These are phyloP conservation scores for Botrytis pseudocinerea DNA, from an alignment of 2,329 filamentous ascomycete species.

Conservation along the genomic window DNA sequence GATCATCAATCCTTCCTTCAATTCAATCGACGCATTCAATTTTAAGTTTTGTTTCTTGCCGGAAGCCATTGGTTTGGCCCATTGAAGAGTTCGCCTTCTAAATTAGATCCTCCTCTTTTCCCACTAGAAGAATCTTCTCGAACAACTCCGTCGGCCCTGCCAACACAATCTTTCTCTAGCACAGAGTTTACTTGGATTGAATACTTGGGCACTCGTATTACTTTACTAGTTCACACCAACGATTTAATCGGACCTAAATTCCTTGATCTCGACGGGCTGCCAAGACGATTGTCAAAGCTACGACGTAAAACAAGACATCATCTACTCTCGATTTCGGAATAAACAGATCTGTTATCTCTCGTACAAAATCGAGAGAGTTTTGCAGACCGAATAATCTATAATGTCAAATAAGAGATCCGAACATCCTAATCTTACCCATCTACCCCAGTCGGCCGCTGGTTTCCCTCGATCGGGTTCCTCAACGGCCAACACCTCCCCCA, in stretches of 20 bases:
- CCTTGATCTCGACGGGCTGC: neutral
- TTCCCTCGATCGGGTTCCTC: constrained; percentile 66
- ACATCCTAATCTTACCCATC: constrained; percentile 82
- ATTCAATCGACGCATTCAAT: constrained; percentile 26
- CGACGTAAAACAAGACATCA: neutral
- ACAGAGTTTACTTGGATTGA: neutral
- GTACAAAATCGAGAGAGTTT: constrained; percentile 36
- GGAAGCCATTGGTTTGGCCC: constrained; percentile 33
- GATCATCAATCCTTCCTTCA: constrained; percentile 34
- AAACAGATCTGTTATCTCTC: constrained; percentile 34
- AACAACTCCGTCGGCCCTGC: constrained; percentile 21
- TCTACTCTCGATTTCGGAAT: constrained; percentile 19
- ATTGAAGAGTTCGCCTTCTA: constrained; percentile 30
- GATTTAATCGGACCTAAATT: neutral
- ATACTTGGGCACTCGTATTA: constrained; percentile 7
- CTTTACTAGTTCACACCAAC: constrained; percentile 16
- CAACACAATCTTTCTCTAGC: constrained; percentile 30
- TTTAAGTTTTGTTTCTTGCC: constrained; percentile 8
- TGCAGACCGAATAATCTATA: constrained; percentile 65
- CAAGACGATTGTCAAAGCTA: constrained; percentile 22
- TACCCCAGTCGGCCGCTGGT: constrained; percentile 48
- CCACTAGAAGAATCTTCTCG: constrained; percentile 14
- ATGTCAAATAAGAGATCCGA: constrained; percentile 89
- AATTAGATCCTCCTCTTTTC: constrained; percentile 30
- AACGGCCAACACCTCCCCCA: constrained; percentile 76